Evolutionary conservation across 371 early-diverging fungal genomes (phyloP).

Genomic region (Parasitella parasitica): DNA sequence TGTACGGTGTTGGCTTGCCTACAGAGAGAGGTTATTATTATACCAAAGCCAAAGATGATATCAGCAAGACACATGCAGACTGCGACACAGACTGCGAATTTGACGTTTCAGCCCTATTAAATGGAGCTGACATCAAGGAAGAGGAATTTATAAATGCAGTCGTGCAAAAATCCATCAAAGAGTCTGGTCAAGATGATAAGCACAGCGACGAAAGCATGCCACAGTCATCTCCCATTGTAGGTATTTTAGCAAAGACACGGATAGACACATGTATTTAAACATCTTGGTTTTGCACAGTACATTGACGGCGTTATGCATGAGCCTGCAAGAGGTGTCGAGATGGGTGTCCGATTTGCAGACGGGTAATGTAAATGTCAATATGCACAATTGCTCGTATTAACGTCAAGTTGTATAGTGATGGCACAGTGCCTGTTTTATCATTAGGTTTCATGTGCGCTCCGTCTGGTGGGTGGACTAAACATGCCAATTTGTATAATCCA

Average conservation of each 20-base stretch:
- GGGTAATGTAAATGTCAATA: conserved; percentile 51
- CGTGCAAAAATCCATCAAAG: conserved; percentile 2
- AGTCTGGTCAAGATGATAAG: neutral
- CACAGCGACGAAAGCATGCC: neutral
- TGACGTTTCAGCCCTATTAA: conserved; percentile 5
- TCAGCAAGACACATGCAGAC: neutral
- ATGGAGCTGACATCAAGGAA: conserved; percentile 12
- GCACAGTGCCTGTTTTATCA: conserved; percentile 88
- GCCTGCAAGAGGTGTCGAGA: conserved; percentile 43
- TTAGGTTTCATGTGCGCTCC: conserved; percentile 90
- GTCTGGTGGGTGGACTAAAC: conserved; percentile 82
- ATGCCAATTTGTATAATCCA: conserved; percentile 80
- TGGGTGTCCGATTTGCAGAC: conserved; percentile 54
- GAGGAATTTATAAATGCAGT: conserved; percentile 16
- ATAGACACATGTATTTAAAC: neutral
- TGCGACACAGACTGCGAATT: neutral
- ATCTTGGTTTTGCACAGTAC: conserved; percentile 29
- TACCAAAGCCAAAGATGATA: conserved; percentile 11
- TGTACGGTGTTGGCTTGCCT: conserved; percentile 80
- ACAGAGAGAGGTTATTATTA: conserved; percentile 86
- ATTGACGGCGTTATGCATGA: conserved; percentile 46
- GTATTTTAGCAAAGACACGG: neutral
- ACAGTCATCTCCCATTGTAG: conserved; percentile 18
- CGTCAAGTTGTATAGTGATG: conserved; percentile 65
- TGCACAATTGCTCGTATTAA: neutral